Evolutionary conservation across 495 filamentous ascomycete genomes (phyloP).

Genomic region (Penicillium malachiteum): DNA sequence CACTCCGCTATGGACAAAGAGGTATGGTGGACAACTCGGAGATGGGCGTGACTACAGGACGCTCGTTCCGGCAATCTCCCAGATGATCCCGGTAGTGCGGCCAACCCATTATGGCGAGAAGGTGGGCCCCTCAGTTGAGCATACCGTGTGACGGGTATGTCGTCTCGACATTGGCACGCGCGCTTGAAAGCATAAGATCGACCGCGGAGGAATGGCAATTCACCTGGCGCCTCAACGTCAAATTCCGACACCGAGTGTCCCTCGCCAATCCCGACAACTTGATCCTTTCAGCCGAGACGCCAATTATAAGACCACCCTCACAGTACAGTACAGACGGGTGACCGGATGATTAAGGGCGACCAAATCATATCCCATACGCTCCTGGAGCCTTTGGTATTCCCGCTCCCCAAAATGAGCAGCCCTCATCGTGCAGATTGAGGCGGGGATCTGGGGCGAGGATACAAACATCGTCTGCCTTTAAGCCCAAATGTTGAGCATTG

Average conservation of each 20-base stretch:
- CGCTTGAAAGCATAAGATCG: background rate
- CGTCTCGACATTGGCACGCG: slow-evolving; percentile 1
- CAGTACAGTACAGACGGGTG: background rate
- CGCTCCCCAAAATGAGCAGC: background rate
- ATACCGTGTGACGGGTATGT: slow-evolving; percentile 1
- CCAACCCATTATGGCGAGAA: slow-evolving; percentile 3
- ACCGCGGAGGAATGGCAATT: background rate
- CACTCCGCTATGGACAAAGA: slow-evolving; percentile 1
- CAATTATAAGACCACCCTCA: background rate
- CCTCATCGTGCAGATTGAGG: background rate
- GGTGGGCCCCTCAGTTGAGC: slow-evolving; percentile 1
- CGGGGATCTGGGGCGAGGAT: background rate
- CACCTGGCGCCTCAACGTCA: background rate
- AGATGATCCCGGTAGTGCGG: slow-evolving; percentile 1
- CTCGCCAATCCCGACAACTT: background rate
- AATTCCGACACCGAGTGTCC: background rate
- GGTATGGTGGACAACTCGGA: background rate
- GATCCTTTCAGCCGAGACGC: background rate
- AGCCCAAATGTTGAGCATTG: background rate
- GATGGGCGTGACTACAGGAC: slow-evolving; percentile 1
- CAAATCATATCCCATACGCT: background rate
- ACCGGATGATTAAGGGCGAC: background rate
- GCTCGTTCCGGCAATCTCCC: slow-evolving; percentile 1
- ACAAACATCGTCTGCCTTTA: background rate
- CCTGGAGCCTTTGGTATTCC: background rate